Conservation (phyloP, 1,284 basidiomycete species). For the Ustilago trichophora region DNA sequence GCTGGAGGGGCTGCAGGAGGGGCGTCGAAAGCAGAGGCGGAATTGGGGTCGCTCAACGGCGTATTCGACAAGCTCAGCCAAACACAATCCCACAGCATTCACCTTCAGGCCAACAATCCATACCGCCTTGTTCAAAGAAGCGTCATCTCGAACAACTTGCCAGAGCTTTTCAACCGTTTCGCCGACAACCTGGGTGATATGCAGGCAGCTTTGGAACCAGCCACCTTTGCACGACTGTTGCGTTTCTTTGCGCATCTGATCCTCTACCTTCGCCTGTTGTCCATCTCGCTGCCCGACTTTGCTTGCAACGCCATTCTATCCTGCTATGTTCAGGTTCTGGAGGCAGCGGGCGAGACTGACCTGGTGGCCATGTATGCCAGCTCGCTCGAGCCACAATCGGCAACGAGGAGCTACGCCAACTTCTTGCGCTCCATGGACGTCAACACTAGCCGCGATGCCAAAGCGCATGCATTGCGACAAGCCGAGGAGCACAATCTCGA, state of each 20-base stretch:
- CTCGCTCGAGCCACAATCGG: slow-evolving; percentile 83
- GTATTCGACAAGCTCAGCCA: slow-evolving; percentile 61
- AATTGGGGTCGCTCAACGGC: slow-evolving; percentile 37
- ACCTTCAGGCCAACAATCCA: slow-evolving; percentile 74
- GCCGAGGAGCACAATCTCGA: slow-evolving; percentile 86
- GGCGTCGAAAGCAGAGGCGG: slow-evolving; percentile 3
- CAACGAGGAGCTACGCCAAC: slow-evolving; percentile 88
- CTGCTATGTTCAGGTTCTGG: slow-evolving; percentile 86
- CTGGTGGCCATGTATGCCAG: slow-evolving; percentile 94
- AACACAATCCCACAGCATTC: slow-evolving; percentile 48
- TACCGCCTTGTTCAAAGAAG: slow-evolving; percentile 87
- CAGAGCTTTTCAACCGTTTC: slow-evolving; percentile 64
- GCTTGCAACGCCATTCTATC: slow-evolving; percentile 82
- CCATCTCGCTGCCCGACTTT: slow-evolving; percentile 69
- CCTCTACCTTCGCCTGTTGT: slow-evolving; percentile 85
- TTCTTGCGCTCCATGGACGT: slow-evolving; percentile 83
- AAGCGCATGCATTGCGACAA: slow-evolving; percentile 77
- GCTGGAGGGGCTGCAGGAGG: slow-evolving; percentile 7
- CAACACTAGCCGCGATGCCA: slow-evolving; percentile 74
- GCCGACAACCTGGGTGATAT: slow-evolving; percentile 55
- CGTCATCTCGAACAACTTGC: slow-evolving; percentile 81
- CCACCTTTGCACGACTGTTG: slow-evolving; percentile 67
- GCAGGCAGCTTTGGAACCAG: slow-evolving; percentile 40
- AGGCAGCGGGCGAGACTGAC: slow-evolving; percentile 75
- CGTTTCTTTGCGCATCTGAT: slow-evolving; percentile 97